Conservation (phyloP, 1,284 basidiomycete species). For the Ustilago crameri region DNA sequence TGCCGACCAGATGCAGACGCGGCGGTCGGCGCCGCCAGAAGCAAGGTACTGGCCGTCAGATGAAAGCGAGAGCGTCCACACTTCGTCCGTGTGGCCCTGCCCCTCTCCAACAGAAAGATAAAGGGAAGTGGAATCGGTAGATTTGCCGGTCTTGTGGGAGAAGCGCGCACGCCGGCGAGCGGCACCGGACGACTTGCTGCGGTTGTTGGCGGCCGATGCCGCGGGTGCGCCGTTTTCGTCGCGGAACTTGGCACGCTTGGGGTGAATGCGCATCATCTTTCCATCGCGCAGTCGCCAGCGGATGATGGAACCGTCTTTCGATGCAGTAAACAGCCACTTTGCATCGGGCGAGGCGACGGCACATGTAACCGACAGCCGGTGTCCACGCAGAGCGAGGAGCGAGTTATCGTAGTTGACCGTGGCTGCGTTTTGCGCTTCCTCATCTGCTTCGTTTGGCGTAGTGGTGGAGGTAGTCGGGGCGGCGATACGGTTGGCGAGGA, state of each 20-base stretch:
- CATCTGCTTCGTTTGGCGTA: background rate
- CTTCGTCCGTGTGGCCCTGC: conserved; percentile 84
- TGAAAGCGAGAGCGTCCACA: conserved; percentile 84
- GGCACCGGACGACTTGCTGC: conserved; percentile 46
- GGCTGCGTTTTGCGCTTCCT: background rate
- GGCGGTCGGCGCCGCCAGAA: conserved; percentile 84
- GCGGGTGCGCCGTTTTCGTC: conserved; percentile 11
- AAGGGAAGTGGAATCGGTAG: background rate
- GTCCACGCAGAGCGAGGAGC: conserved; percentile 74
- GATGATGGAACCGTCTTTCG: conserved; percentile 63
- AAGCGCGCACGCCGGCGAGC: conserved; percentile 40
- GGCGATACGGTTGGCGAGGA: conserved; percentile 71
- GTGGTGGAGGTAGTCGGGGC: conserved; percentile 6
- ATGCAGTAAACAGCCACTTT: conserved; percentile 72
- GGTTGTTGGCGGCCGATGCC: conserved; percentile 4
- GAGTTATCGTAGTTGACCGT: conserved; percentile 5
- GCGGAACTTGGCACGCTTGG: conserved; percentile 23
- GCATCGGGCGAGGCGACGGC: conserved; percentile 79
- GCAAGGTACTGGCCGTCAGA: conserved; percentile 85
- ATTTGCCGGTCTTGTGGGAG: background rate
- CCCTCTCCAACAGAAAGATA: conserved; percentile 66
- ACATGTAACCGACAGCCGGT: conserved; percentile 80
- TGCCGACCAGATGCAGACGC: conserved; percentile 60
- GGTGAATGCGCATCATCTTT: conserved; percentile 51
- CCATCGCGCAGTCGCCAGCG: conserved; percentile 64